Percentiles rank a stretch among this genome's conserved stretches.
phyloP scores from a whole-genome alignment of 139 green algal genomes.

The Edaphochlamys debaryana region DNA sequence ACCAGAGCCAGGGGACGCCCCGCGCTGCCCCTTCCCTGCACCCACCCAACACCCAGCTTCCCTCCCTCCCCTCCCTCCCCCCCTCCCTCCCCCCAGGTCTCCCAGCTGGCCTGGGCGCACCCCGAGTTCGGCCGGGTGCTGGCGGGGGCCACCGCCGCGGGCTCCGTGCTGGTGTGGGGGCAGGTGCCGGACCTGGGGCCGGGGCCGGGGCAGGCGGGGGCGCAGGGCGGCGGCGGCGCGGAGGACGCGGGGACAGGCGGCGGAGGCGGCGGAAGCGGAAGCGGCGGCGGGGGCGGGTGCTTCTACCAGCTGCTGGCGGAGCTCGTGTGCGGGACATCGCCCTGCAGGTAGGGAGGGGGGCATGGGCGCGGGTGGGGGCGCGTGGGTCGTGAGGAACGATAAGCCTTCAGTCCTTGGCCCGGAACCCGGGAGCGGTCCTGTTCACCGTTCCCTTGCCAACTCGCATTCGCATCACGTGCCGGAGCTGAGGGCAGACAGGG shows the following conservation, averaged over 20 bases:
- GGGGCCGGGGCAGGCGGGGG: neutral
- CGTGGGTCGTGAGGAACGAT: too few species aligned
- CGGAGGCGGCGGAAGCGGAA: too few species aligned
- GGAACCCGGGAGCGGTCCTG: too few species aligned
- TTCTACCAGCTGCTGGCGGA: conserved; percentile 22
- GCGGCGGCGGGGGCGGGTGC: neutral
- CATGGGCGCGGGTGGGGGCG: too few species aligned
- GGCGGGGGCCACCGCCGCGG: conserved; percentile 33
- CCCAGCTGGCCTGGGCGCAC: conserved; percentile 49
- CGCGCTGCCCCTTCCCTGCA: too few species aligned
- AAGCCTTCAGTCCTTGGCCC: too few species aligned
- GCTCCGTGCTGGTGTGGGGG: conserved; percentile 44
- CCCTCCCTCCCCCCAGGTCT: neutral
- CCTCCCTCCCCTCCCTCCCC: too few species aligned
- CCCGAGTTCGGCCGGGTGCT: conserved; percentile 47
- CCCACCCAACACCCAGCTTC: too few species aligned
- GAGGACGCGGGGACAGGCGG: neutral
- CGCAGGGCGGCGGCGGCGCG: neutral
- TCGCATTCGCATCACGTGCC: too few species aligned
- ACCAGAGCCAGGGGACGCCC: too few species aligned
- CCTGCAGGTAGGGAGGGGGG: conserved; percentile 41
- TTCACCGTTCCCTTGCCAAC: too few species aligned
- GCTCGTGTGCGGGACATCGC: conserved; percentile 20
- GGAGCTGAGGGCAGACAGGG: too few species aligned
- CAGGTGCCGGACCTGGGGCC: conserved; percentile 18